Evolutionary conservation across 2,329 filamentous ascomycete genomes (phyloP).

Genomic region (Cercospora sp.): DNA sequence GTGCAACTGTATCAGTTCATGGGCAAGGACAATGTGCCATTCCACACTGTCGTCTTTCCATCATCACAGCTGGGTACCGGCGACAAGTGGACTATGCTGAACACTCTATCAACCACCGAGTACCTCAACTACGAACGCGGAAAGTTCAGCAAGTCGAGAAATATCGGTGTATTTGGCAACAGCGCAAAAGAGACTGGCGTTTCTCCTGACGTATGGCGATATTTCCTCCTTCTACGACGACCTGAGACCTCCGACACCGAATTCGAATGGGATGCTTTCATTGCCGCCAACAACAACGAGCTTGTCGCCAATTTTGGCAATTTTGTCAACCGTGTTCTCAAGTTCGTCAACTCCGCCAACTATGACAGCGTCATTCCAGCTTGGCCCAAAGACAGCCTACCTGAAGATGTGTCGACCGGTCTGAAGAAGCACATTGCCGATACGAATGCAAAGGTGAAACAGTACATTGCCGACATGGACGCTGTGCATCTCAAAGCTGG

Average conservation of each 20-base stretch:
- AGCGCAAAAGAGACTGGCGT: constrained; percentile 84
- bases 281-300: constrained; percentile 83
- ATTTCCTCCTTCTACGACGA: constrained; percentile 81
- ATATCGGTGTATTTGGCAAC: constrained; percentile 88
- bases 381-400: constrained; percentile 49
- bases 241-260: constrained; percentile 85
- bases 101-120: constrained; percentile 86
- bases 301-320: constrained; percentile 72
- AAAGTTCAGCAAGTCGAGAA: constrained; percentile 90
- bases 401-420: constrained; percentile 34
- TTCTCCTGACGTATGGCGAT: constrained; percentile 85
- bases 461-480: constrained; percentile 69
- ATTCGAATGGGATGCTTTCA: constrained; percentile 85
- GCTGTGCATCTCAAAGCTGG: constrained; percentile 69
- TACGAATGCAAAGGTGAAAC: constrained; percentile 64
- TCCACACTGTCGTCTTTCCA: constrained; percentile 91
- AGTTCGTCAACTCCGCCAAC: constrained; percentile 68
- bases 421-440: constrained; percentile 54
- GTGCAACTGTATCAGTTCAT: constrained; percentile 93
- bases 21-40: constrained; percentile 86
- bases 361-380: constrained; percentile 67
- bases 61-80: constrained; percentile 79
- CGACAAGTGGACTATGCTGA: constrained; percentile 85
- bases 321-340: constrained; percentile 60
- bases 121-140: constrained; percentile 85